Percentiles rank a stretch among this genome's conserved stretches.
These are phyloP conservation scores for Citrus reticulata DNA, from an alignment of 345 rosid species.

Conservation along the genomic window DNA sequence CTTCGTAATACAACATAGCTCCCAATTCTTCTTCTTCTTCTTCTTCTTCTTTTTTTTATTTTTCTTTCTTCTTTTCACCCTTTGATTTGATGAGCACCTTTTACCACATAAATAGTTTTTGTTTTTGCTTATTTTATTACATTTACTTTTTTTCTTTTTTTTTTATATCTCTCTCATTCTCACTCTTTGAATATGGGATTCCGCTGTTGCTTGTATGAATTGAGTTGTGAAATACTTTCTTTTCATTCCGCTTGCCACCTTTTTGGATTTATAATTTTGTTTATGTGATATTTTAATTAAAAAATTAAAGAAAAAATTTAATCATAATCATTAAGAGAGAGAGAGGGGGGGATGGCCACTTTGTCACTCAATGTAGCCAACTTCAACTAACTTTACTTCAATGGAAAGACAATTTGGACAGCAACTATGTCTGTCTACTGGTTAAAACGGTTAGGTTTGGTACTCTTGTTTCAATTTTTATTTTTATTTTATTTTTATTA, in stretches of 20 bases:
- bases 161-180: neutral
- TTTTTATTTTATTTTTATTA: too few species aligned
- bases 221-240: constrained; percentile 16
- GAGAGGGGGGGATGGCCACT: constrained; percentile 42
- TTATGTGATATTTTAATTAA: neutral
- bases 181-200: constrained; percentile 21
- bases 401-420: constrained; percentile 48
- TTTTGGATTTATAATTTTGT: constrained; percentile 31
- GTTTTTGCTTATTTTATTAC: neutral
- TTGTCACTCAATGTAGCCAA: constrained; percentile 50
- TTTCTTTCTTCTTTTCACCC: neutral
- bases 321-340: constrained; percentile 25
- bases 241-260: constrained; percentile 5
- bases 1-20: constrained; percentile 23
- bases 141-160: too few species aligned
- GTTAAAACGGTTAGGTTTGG: constrained; percentile 33
- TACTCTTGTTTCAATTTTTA: neutral
- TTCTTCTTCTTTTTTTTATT: neutral
- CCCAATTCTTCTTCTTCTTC: neutral
- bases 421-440: constrained; percentile 15
- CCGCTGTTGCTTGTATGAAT: constrained; percentile 9
- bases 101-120: neutral
- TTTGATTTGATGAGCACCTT: neutral
- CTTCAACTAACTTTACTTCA: constrained; percentile 51
- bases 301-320: neutral